Base-by-base conservation (phyloP, 805 yeast species). In the Saccharomyces mikatae region DNA sequence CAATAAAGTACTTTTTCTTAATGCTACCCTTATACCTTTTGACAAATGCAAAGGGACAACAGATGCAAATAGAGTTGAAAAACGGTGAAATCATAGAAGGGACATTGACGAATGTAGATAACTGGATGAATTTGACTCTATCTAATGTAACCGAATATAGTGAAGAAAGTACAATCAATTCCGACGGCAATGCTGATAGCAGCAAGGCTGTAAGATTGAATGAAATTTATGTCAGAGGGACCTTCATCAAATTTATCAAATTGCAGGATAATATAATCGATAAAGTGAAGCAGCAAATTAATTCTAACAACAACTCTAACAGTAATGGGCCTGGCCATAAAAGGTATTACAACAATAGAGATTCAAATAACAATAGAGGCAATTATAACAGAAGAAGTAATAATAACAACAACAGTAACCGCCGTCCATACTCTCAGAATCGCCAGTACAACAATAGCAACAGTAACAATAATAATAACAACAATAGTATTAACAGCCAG, bases 101-200 rank as follows among this genome's bases (percentile, higher is more conserved):
- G 51, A 80, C 80, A 54, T 76, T 94, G 56, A 81, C 82, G 54
- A 87, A 88, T 65, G 89, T 96, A 62, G 99, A 94, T 69, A 84
- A 89, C 44, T 88, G 95, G 90, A 94, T 94, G 99, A 94, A 94
- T 70, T 76, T 94, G 60, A 87, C 96, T 1, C 76, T 94, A 52
- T 77, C 77, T 32, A 84, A 90, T 58, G 97, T 86, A 14, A 80
- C 83, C 24, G 65, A 65, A 55, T 58, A 56, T 52, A 54, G 51
- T n/a, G 44, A 36, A 36, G 49, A 50, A 28, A 55, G 28, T 52
- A 56, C 59, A 48, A 46, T 56, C 4, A 47, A 44, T 9, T 50
- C 54, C n/a, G 59, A 53, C 13, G 48, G 41, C n/a, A 55, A 51
- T 64, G 73, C 75, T 77, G 44, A 36, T 2, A 60, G 92, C 87